Conservation (phyloP, 2,329 filamentous ascomycete genomes). For the Phialophora macrospora region DNA sequence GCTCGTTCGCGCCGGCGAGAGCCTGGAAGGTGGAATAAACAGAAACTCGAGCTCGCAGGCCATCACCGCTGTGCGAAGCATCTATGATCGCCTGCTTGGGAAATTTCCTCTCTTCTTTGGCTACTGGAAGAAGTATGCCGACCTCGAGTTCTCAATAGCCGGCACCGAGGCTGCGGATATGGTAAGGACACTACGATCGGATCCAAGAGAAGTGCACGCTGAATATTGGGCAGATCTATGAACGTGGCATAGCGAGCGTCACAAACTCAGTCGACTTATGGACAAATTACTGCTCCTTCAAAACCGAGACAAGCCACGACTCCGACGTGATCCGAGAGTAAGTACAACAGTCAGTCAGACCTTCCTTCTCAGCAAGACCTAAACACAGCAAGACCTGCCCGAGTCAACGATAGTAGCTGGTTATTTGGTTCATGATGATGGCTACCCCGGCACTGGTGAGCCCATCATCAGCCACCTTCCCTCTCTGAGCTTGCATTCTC, state of each 20-base stretch:
- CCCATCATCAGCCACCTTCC: constrained; percentile 59
- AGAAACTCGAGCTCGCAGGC: constrained; percentile 95
- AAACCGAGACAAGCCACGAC: constrained; percentile 95
- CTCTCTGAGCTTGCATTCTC: constrained; percentile 53
- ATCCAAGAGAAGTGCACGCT: constrained; percentile 22
- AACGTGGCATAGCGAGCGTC: constrained; percentile 91
- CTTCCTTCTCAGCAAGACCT: constrained; percentile 66
- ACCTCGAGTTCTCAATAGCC: constrained; percentile 94
- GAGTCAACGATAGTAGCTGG: constrained; percentile 44
- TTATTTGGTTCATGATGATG: constrained; percentile 46
- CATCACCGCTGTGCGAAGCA: constrained; percentile 81
- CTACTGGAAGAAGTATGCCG: constrained; percentile 99
- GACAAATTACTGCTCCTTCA: constrained; percentile 97
- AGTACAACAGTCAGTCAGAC: constrained; percentile 70
- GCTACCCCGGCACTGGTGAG: constrained; percentile 61
- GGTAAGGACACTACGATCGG: constrained; percentile 59
- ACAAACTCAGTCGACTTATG: constrained; percentile 93
- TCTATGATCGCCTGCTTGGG: constrained; percentile 89
- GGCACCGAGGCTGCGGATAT: constrained; percentile 97
- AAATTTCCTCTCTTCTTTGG: constrained; percentile 96
- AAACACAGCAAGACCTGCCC: constrained; percentile 49
- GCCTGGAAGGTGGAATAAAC: constrained; percentile 88
- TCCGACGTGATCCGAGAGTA: constrained; percentile 98
- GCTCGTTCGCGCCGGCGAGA: constrained; percentile 79
- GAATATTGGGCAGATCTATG: constrained; percentile 71